These are phyloP conservation scores for Emydomyces testavorans DNA, from an alignment of 2,329 filamentous ascomycete genomes.

Conservation along the genomic window DNA sequence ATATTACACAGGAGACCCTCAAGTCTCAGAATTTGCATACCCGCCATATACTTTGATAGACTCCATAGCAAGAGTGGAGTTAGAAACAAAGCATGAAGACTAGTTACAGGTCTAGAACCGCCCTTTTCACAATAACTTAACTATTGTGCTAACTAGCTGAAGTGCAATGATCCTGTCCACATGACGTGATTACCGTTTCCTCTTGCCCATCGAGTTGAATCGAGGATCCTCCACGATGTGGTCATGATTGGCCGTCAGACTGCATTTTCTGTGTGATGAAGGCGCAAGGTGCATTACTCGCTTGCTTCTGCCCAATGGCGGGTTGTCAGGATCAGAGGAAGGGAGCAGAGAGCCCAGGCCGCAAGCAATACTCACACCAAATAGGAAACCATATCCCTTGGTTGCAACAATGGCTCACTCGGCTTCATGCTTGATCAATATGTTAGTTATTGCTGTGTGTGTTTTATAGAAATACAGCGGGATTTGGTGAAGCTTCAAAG, in stretches of 20 bases:
- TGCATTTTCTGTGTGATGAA: neutral
- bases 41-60: no score
- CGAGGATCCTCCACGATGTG: neutral
- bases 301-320: neutral
- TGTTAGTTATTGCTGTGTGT: neutral
- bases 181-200: no score
- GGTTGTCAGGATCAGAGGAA: neutral
- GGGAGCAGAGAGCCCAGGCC: neutral
- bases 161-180: no score
- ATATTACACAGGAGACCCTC: no score
- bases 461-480: neutral
- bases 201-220: no score
- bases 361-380: neutral
- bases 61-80: conserved; percentile 5
- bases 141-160: no score
- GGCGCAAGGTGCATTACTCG: neutral
- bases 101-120: conserved; percentile 3
- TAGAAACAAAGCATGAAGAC: neutral
- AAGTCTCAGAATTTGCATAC: no score
- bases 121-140: neutral
- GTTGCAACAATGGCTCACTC: neutral
- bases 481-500: neutral
- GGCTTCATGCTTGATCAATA: no score
- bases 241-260: neutral
- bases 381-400: conserved; percentile 3